A percentile compares a stretch with the other conserved stretches of the same genome.
Conservation (phyloP, 169 alveolate genomes). For the Cryptosporidium xiaoi region DNA sequence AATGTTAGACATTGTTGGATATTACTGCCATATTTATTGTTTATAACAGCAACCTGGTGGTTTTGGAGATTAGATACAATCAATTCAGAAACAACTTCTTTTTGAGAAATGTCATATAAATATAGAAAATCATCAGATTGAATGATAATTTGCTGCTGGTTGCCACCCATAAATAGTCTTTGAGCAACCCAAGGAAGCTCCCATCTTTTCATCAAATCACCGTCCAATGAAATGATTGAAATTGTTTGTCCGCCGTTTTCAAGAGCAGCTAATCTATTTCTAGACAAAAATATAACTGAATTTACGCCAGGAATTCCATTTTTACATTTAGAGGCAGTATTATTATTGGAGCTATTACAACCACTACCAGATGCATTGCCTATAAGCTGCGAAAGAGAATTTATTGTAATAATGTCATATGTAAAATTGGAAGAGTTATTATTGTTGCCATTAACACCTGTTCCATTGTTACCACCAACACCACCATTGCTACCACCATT, state of each 20-base stretch:
- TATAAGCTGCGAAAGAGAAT: constrained; percentile 20
- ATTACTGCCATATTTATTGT: constrained; percentile 78
- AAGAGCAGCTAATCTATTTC: constrained; percentile 80
- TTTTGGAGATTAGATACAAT: constrained; percentile 80
- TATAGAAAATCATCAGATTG: constrained; percentile 80
- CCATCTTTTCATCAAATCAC: constrained; percentile 77
- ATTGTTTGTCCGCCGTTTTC: constrained; percentile 78
- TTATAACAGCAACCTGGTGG: constrained; percentile 80
- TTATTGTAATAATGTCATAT: constrained; percentile 48
- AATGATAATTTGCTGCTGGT: constrained; percentile 78
- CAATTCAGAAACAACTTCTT: constrained; percentile 80
- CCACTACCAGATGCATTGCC: constrained; percentile 2
- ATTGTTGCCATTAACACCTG: neutral
- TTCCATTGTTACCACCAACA: neutral
- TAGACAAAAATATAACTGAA: constrained; percentile 75
- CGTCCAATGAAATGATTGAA: constrained; percentile 78
- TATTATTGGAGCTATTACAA: constrained; percentile 7
- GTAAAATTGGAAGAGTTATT: constrained; percentile 1
- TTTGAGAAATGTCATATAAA: constrained; percentile 84
- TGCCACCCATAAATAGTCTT: constrained; percentile 58
- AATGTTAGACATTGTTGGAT: constrained; percentile 74
- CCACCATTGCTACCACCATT: neutral
- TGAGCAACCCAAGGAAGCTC: constrained; percentile 83
- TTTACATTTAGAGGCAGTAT: constrained; percentile 54
- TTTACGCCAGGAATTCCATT: constrained; percentile 77